Conservation (phyloP, 768 basidiomycete genomes). For the Podaxis mareebaensis region DNA sequence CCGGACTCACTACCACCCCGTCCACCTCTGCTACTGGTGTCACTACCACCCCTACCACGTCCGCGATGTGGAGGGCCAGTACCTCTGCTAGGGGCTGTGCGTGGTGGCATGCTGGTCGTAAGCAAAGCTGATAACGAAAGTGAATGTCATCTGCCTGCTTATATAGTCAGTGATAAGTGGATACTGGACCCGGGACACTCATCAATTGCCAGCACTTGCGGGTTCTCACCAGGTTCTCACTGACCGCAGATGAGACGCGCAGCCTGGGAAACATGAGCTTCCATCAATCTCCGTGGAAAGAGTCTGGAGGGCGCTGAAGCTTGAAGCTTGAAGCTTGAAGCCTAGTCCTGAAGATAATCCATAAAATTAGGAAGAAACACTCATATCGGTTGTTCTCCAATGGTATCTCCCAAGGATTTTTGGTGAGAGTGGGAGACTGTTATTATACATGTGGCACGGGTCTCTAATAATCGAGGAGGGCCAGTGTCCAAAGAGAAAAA, state of each 20-base stretch:
- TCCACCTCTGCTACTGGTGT: background rate
- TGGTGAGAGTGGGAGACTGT: background rate
- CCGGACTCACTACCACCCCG: conserved; percentile 13
- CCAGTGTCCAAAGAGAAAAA: background rate
- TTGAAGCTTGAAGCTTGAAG: background rate
- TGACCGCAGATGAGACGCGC: conserved; percentile 1
- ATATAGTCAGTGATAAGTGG: conserved; percentile 1
- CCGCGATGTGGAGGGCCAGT: conserved; percentile 28
- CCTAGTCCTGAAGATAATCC: background rate
- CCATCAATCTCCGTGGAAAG: background rate
- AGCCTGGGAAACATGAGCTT: background rate
- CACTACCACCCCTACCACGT: conserved; percentile 22
- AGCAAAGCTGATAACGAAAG: conserved; percentile 15
- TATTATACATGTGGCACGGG: background rate
- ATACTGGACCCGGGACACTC: conserved; percentile 8
- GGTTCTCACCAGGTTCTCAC: background rate
- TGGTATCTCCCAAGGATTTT: background rate
- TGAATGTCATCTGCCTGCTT: background rate
- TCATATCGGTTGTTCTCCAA: background rate
- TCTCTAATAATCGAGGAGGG: background rate
- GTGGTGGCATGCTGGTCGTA: conserved; percentile 39
- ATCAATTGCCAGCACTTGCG: background rate
- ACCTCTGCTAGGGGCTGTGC: conserved; percentile 28
- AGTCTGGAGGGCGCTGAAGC: background rate
- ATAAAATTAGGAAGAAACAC: background rate